These are phyloP conservation scores for Phytopythium mirpurense DNA, from an alignment of 352 stramenopile genomes.

Conservation along the genomic window DNA sequence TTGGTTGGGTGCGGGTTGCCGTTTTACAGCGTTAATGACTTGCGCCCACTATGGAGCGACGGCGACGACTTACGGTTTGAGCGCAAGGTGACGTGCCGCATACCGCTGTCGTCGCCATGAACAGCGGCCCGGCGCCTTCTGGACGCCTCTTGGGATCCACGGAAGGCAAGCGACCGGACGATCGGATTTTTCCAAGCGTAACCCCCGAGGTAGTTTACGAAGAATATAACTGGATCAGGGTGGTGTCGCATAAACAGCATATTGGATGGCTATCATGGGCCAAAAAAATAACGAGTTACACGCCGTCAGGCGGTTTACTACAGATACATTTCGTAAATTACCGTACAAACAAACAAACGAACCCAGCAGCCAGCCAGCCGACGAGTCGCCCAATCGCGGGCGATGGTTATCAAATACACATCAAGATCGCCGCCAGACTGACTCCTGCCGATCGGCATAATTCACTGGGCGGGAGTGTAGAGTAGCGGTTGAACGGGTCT, in stretches of 20 bases:
- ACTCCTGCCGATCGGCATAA: background rate
- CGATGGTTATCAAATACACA: constrained; percentile 3
- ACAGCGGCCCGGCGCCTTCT: background rate
- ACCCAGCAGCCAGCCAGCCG: background rate
- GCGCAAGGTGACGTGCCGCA: background rate
- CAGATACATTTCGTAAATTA: constrained; percentile 1
- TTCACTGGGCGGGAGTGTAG: no score
- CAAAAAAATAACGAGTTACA: background rate
- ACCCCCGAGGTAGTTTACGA: background rate
- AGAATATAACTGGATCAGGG: background rate
- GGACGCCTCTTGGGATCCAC: constrained; percentile 3
- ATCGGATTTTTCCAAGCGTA: constrained; percentile 3
- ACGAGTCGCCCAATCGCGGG: background rate
- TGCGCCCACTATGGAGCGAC: background rate
- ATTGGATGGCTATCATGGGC: no score
- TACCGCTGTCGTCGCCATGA: constrained; percentile 2
- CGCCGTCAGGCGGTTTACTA: background rate
- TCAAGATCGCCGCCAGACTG: constrained; percentile 4
- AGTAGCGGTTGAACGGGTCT: no score
- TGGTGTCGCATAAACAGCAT: no score
- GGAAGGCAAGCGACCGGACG: constrained; percentile 2
- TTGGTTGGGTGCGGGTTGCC: background rate
- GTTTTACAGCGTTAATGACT: background rate
- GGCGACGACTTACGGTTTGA: background rate
- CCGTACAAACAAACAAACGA: background rate